Percentiles rank a stretch among this genome's conserved stretches.
Evolutionary conservation across 768 basidiomycete species (phyloP).

Genomic region (Psilocybe azurescens): DNA sequence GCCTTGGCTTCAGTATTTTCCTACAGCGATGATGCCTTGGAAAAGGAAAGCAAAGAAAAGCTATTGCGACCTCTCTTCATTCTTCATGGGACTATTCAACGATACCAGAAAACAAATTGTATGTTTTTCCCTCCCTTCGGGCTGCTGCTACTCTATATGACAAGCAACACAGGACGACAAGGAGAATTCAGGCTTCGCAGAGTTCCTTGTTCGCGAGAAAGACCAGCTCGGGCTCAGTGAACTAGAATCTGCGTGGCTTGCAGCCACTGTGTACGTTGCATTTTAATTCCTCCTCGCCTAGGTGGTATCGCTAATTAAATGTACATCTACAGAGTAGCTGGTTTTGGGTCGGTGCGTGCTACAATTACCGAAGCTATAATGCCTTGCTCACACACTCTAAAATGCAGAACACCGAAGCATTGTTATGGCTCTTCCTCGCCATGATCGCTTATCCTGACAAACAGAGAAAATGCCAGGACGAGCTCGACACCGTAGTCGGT

Average conservation of each 20-base stretch:
- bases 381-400: too few relatives aligned
- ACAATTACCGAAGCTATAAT: too few relatives aligned
- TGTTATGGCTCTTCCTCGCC: background rate
- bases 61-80: conserved; percentile 11
- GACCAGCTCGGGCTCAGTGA: conserved; percentile 17
- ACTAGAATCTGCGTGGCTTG: conserved; percentile 16
- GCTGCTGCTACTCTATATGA: too few relatives aligned
- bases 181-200: conserved; percentile 8
- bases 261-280: conserved; percentile 18
- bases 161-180: too few relatives aligned
- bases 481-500: background rate
- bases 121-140: too few relatives aligned
- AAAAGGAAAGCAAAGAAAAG: conserved; percentile 19
- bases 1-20: conserved; percentile 36
- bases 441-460: background rate
- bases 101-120: background rate
- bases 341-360: too few relatives aligned
- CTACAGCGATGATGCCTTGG: conserved; percentile 29
- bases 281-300: background rate
- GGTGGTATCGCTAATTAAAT: too few relatives aligned
- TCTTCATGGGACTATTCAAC: conserved; percentile 15
- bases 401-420: background rate
- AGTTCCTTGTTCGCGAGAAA: conserved; percentile 5
- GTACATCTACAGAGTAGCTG: too few relatives aligned
- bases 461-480: background rate